phyloP scores from a whole-genome alignment of 768 basidiomycete genomes.

The Serendipita sp. region DNA sequence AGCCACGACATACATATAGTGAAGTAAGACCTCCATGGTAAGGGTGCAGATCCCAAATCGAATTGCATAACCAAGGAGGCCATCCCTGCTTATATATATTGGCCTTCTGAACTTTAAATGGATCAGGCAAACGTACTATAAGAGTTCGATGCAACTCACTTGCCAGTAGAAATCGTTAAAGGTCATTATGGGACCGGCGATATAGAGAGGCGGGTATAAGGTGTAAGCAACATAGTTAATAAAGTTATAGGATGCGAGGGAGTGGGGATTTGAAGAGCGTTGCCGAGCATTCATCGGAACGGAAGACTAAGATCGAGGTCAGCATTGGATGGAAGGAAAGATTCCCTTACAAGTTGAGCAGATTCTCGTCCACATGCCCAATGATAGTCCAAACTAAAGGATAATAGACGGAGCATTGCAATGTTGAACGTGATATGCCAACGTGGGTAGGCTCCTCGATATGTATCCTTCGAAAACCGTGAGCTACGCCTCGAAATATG shows the following conservation, averaged over 20 bases:
- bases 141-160: slow-evolving; percentile 28
- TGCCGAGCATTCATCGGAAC: slow-evolving; percentile 36
- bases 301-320: slow-evolving; percentile 16
- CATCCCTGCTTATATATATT: slow-evolving; percentile 24
- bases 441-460: slow-evolving; percentile 64
- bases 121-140: neutral
- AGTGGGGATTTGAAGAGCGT: slow-evolving; percentile 38
- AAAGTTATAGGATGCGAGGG: slow-evolving; percentile 41
- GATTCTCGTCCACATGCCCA: slow-evolving; percentile 43
- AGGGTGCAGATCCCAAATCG: slow-evolving; percentile 58
- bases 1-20: slow-evolving; percentile 92
- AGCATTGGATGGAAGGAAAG: neutral
- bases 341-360: slow-evolving; percentile 27
- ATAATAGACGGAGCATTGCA: slow-evolving; percentile 83
- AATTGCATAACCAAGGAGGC: slow-evolving; percentile 36
- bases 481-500: neutral
- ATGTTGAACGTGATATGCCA: slow-evolving; percentile 96
- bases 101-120: slow-evolving; percentile 43
- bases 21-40: slow-evolving; percentile 81
- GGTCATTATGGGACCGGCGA: slow-evolving; percentile 89
- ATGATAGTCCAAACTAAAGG: slow-evolving; percentile 84
- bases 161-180: slow-evolving; percentile 95
- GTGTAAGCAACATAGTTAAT: slow-evolving; percentile 64
- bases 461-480: slow-evolving; percentile 13
- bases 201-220: slow-evolving; percentile 87